Conservation (phyloP, 106 monocot species). For the Acorus calamus region DNA sequence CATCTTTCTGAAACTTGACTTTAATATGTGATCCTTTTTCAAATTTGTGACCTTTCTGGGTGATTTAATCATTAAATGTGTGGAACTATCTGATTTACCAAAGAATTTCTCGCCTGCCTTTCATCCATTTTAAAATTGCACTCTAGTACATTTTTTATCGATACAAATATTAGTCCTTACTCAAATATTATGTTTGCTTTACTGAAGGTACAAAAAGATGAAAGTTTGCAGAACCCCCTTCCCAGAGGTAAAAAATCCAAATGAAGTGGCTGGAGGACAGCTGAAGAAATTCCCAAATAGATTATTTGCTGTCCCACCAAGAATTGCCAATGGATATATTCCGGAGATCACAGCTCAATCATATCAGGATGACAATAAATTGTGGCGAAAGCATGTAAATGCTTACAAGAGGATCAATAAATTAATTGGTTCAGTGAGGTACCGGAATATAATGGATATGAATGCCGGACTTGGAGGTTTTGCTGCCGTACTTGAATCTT, state of each 20-base stretch:
- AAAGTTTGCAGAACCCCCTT: conserved; percentile 30
- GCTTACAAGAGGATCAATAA: conserved; percentile 49
- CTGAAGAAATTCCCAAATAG: conserved; percentile 39
- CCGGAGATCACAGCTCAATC: conserved; percentile 21
- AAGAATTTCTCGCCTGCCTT: no score
- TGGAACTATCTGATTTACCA: no score
- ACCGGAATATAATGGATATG: conserved; percentile 56
- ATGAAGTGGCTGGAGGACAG: conserved; percentile 27
- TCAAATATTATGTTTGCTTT: not conserved
- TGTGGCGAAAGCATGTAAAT: conserved; percentile 44
- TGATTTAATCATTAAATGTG: no score
- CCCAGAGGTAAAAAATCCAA: conserved; percentile 6
- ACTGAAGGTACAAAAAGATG: conserved; percentile 50
- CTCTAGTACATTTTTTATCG: not conserved
- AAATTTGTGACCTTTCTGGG: no score
- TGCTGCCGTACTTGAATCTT: conserved; percentile 37
- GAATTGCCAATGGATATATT: conserved; percentile 21
- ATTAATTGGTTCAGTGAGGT: conserved; percentile 25
- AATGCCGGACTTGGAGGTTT: conserved; percentile 55
- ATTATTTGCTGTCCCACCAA: conserved; percentile 42
- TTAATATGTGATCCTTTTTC: no score
- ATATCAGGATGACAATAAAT: conserved; percentile 28
- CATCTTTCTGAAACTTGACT: no score
- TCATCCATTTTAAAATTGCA: no score
- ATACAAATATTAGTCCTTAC: not conserved